Conservation (phyloP, 2,329 filamentous ascomycete genomes). For the Lasiodiplodia citricola region DNA sequence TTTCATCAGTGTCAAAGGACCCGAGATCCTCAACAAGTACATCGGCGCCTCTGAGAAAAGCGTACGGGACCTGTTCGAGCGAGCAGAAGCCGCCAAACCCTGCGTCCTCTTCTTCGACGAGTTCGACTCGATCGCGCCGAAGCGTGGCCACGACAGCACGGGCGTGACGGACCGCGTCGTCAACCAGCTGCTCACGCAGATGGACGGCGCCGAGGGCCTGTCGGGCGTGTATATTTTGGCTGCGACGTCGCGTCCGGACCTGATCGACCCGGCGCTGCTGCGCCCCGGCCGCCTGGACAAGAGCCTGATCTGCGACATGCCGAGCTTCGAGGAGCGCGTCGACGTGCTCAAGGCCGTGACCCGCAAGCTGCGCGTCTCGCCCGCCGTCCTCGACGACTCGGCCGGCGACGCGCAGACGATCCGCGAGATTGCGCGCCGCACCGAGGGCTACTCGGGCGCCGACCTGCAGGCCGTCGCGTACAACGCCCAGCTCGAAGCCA, state of each 20-base stretch:
- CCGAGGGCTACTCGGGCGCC: slow-evolving; percentile 90
- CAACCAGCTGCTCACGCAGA: slow-evolving; percentile 96
- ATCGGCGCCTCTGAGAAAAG: slow-evolving; percentile 97
- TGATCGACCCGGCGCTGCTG: slow-evolving; percentile 92
- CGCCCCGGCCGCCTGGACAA: slow-evolving; percentile 94
- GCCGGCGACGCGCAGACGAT: slow-evolving; percentile 49
- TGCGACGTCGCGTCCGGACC: slow-evolving; percentile 88
- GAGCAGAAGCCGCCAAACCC: slow-evolving; percentile 86
- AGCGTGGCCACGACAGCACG: slow-evolving; percentile 94
- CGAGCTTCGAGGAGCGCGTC: slow-evolving; percentile 75
- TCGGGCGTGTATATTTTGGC: slow-evolving; percentile 96
- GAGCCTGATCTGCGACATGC: slow-evolving; percentile 89
- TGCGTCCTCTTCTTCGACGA: slow-evolving; percentile 99
- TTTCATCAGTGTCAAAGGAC: slow-evolving; percentile 97
- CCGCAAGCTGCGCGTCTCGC: slow-evolving; percentile 75
- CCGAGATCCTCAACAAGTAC: slow-evolving; percentile 98
- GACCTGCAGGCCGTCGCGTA: slow-evolving; percentile 95
- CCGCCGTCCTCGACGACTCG: slow-evolving; percentile 62
- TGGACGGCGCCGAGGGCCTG: slow-evolving; percentile 96
- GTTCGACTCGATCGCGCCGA: slow-evolving; percentile 97
- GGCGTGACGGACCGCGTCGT: slow-evolving; percentile 99
- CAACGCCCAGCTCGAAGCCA: slow-evolving; percentile 95
- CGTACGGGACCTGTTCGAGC: slow-evolving; percentile 92
- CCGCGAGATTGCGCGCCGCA: slow-evolving; percentile 75
- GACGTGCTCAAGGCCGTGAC: slow-evolving; percentile 90